Percentiles rank a stretch among this genome's conserved stretches.
These are phyloP conservation scores for Microdochium nivale DNA, from an alignment of 2,329 filamentous ascomycete genomes.

Conservation along the genomic window DNA sequence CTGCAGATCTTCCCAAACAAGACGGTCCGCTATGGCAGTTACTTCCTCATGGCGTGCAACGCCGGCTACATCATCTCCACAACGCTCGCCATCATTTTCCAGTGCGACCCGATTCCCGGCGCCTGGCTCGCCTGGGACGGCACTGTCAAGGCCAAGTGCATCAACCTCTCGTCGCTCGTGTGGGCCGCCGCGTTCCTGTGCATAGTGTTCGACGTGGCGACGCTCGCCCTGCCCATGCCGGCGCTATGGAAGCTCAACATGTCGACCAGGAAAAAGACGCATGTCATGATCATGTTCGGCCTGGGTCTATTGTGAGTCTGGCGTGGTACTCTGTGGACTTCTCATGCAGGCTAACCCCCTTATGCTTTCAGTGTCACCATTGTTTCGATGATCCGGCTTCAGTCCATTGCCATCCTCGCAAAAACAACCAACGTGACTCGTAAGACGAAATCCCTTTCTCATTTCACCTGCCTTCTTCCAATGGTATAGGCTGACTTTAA, in stretches of 20 bases:
- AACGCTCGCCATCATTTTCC: not conserved
- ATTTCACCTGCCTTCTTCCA: not conserved
- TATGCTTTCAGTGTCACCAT: conserved; percentile 21
- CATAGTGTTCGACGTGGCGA: conserved; percentile 31
- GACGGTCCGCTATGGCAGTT: not conserved
- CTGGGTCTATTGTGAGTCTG: not conserved
- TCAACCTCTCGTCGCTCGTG: conserved; percentile 22
- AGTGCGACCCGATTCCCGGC: not conserved
- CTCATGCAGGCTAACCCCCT: no score
- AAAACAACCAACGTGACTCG: conserved; percentile 19
- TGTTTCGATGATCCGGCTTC: conserved; percentile 21
- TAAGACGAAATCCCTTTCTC: not conserved
- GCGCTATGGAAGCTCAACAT: conserved; percentile 30
- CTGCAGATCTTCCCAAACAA: not conserved
- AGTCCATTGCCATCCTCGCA: conserved; percentile 17
- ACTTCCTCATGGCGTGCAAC: not conserved
- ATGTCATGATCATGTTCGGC: conserved; percentile 24
- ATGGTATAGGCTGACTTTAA: not conserved
- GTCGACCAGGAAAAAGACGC: conserved; percentile 37
- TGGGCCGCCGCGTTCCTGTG: conserved; percentile 28
- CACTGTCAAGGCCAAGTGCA: conserved; percentile 13
- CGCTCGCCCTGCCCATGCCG: conserved; percentile 31
- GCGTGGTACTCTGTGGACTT: no score
- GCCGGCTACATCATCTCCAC: not conserved
- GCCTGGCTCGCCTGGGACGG: conserved; percentile 19